A percentile compares a stretch with the other conserved stretches of the same genome.
Conservation (phyloP, 2,329 filamentous ascomycete genomes). For the Metarhizium humberi region DNA sequence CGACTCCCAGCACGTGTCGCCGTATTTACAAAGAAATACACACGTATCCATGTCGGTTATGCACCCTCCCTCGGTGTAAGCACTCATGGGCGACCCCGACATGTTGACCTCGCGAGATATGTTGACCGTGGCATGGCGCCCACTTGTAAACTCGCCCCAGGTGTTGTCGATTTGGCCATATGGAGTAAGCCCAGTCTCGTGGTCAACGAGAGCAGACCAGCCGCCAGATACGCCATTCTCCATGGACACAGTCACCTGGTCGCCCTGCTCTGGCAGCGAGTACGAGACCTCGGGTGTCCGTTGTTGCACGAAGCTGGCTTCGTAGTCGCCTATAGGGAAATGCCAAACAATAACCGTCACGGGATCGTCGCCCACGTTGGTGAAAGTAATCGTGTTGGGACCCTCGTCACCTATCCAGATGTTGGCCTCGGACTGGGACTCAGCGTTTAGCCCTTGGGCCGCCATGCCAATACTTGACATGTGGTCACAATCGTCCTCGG, state of each 20-base stretch:
- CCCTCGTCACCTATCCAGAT: conserved; percentile 22
- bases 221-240: conserved; percentile 26
- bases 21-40: conserved; percentile 30
- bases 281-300: conserved; percentile 24
- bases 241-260: conserved; percentile 26
- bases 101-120: conserved; percentile 33
- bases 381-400: conserved; percentile 18
- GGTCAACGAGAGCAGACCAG: conserved; percentile 27
- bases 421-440: background rate
- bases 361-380: conserved; percentile 14
- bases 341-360: conserved; percentile 16
- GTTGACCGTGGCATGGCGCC: conserved; percentile 27
- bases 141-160: conserved; percentile 34
- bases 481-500: background rate
- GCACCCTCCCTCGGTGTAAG: conserved; percentile 26
- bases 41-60: conserved; percentile 30
- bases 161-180: conserved; percentile 32
- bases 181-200: conserved; percentile 12
- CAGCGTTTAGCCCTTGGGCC: background rate
- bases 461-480: background rate
- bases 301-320: conserved; percentile 19
- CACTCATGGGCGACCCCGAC: conserved; percentile 27
- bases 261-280: conserved; percentile 23
- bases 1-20: conserved; percentile 21
- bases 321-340: conserved; percentile 8